Evolutionary conservation across 78 protist species (phyloP).

Genomic region (Anaeramoeba flamelloides): DNA sequence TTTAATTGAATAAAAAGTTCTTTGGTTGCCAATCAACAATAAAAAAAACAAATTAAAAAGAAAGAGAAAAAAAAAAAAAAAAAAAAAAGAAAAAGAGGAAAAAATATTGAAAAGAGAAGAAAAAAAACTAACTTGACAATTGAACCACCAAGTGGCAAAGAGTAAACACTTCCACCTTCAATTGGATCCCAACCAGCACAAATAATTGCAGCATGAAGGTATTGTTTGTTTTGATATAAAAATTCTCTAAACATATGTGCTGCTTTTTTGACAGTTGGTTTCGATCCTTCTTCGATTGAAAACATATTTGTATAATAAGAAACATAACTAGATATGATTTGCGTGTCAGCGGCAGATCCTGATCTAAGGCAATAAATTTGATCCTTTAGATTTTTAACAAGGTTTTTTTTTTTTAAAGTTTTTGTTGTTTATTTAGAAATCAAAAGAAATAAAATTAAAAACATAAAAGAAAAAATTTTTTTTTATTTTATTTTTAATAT

Average conservation of each 20-base stretch:
- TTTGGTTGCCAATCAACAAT: no score
- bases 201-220: constrained; percentile 78
- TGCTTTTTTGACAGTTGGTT: constrained; percentile 69
- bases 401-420: no score
- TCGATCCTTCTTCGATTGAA: constrained; percentile 43
- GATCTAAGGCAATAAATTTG: no score
- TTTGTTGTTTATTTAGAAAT: no score
- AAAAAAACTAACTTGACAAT: constrained; percentile 43
- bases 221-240: constrained; percentile 63
- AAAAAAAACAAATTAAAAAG: neutral
- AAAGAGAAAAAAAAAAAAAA: neutral
- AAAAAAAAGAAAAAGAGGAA: neutral
- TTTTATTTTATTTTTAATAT: no score
- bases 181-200: constrained; percentile 84
- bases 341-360: constrained; percentile 97
- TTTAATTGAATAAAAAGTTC: no score
- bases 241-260: constrained; percentile 61
- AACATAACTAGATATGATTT: constrained; percentile 66
- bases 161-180: constrained; percentile 68
- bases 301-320: constrained; percentile 35
- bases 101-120: no score
- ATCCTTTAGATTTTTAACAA: no score
- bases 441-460: no score
- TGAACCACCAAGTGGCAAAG: constrained; percentile 83
- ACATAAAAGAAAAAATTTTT: no score